Conservation (phyloP, 768 basidiomycete species). For the Agrocybe pediades region DNA sequence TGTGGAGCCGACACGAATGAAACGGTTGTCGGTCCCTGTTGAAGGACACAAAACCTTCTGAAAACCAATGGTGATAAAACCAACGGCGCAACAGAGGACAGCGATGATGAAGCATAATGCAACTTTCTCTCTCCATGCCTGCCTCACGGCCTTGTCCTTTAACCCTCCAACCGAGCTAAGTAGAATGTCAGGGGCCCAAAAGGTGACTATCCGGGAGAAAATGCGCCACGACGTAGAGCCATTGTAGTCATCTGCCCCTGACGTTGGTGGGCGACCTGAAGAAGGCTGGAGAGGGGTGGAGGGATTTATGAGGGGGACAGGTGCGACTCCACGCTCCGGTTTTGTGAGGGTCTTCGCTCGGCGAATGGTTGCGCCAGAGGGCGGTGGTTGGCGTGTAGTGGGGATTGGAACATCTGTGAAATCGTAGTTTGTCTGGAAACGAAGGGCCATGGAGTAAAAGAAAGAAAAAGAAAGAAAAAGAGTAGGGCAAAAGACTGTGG, state of each 20-base stretch:
- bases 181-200: conserved; percentile 86
- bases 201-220: conserved; percentile 79
- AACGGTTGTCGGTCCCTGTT: conserved; percentile 44
- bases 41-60: conserved; percentile 90
- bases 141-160: conserved; percentile 72
- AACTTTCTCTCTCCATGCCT: conserved; percentile 99
- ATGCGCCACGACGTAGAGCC: conserved; percentile 73
- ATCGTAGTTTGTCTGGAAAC: conserved; percentile 55
- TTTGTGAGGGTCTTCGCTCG: conserved; percentile 95
- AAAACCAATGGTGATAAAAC: conserved; percentile 93
- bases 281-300: conserved; percentile 41
- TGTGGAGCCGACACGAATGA: conserved; percentile 55
- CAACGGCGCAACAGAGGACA: conserved; percentile 76
- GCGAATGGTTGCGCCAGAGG: conserved; percentile 63
- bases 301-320: conserved; percentile 92
- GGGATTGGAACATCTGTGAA: conserved; percentile 69
- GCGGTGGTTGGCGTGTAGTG: conserved; percentile 56
- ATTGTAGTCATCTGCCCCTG: conserved; percentile 38
- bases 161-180: conserved; percentile 77
- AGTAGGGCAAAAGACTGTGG: conserved; percentile 22
- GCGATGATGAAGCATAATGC: conserved; percentile 87
- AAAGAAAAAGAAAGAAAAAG: conserved; percentile 25
- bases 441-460: conserved; percentile 49
- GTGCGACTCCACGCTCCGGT: conserved; percentile 93
- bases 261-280: conserved; percentile 33